phyloP scores from a whole-genome alignment of 2,329 filamentous ascomycete genomes.

The Aspergillus intermedius region DNA sequence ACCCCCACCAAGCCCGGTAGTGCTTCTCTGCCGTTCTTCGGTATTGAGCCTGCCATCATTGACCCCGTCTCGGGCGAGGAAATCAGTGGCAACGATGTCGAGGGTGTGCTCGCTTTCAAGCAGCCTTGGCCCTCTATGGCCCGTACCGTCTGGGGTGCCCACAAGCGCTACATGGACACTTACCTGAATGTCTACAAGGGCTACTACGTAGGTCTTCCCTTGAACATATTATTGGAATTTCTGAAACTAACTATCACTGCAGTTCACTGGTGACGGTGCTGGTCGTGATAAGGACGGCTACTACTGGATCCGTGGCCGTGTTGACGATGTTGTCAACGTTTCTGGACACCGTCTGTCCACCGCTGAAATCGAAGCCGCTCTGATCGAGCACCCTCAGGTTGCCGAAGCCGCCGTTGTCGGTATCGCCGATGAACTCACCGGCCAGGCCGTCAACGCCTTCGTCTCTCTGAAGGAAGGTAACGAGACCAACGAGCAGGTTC shows the following conservation, averaged over 20 bases:
- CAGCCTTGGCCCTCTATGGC: conserved; percentile 98
- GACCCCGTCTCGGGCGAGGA: conserved; percentile 93
- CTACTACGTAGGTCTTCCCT: conserved; percentile 69
- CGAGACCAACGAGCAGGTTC: conserved; percentile 69
- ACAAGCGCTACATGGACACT: conserved; percentile 98
- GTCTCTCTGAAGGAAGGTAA: conserved; percentile 83
- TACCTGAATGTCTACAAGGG: conserved; percentile 97
- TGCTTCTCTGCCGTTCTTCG: conserved; percentile 95
- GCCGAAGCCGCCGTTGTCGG: conserved; percentile 95
- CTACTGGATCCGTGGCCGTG: conserved; percentile 98
- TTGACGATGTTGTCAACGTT: conserved; percentile 98
- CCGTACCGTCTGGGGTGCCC: conserved; percentile 92
- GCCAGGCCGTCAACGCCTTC: conserved; percentile 95
- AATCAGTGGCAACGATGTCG: conserved; percentile 90
- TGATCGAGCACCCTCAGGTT: conserved; percentile 79
- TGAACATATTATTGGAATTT: no score
- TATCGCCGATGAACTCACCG: conserved; percentile 85
- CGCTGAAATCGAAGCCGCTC: conserved; percentile 93
- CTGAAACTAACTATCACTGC: neutral
- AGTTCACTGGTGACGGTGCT: conserved; percentile 68
- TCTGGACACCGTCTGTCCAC: conserved; percentile 93
- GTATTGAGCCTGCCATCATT: conserved; percentile 94
- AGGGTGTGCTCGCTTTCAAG: conserved; percentile 95
- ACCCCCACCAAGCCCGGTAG: conserved; percentile 96
- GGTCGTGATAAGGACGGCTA: conserved; percentile 96